phyloP scores from a whole-genome alignment of 352 stramenopile genomes.

The Thalassiosira allenii region DNA sequence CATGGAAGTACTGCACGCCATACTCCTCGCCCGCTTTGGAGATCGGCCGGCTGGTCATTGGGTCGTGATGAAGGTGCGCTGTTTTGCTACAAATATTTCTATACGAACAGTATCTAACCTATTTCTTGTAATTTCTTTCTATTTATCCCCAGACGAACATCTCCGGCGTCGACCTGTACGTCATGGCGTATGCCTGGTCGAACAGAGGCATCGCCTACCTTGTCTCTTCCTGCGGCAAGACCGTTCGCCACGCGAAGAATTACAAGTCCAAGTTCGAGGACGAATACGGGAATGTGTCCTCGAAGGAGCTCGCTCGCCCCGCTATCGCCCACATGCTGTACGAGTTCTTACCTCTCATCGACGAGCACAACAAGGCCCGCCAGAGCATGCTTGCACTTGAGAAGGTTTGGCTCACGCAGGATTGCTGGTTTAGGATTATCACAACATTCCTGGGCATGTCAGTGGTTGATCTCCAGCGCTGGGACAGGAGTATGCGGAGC shows the following conservation, averaged over 20 bases:
- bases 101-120: too few species aligned
- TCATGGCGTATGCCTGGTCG: slow-evolving; percentile 43
- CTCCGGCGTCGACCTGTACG: slow-evolving; percentile 22
- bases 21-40: slow-evolving; percentile 17
- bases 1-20: neutral
- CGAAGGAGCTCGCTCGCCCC: slow-evolving; percentile 31
- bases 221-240: slow-evolving; percentile 20
- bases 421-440: slow-evolving; percentile 37
- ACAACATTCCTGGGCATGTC: slow-evolving; percentile 45
- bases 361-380: slow-evolving; percentile 48
- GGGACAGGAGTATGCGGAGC: neutral
- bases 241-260: slow-evolving; percentile 6
- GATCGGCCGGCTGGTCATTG: slow-evolving; percentile 22
- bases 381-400: slow-evolving; percentile 43
- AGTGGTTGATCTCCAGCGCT: slow-evolving; percentile 26
- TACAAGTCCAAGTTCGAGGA: slow-evolving; percentile 47
- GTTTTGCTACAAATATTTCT: too few species aligned
- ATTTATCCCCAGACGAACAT: too few species aligned
- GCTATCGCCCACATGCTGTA: slow-evolving; percentile 30
- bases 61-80: slow-evolving; percentile 41
- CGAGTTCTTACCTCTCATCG: slow-evolving; percentile 25
- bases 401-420: slow-evolving; percentile 35
- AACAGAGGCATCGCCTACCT: slow-evolving; percentile 3
- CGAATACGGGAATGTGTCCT: slow-evolving; percentile 33
- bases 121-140: too few species aligned